Percentiles rank a stretch among this genome's conserved stretches.
phyloP scores from a whole-genome alignment of 2,329 filamentous ascomycete species.

The Arthrobotrys conoides region DNA sequence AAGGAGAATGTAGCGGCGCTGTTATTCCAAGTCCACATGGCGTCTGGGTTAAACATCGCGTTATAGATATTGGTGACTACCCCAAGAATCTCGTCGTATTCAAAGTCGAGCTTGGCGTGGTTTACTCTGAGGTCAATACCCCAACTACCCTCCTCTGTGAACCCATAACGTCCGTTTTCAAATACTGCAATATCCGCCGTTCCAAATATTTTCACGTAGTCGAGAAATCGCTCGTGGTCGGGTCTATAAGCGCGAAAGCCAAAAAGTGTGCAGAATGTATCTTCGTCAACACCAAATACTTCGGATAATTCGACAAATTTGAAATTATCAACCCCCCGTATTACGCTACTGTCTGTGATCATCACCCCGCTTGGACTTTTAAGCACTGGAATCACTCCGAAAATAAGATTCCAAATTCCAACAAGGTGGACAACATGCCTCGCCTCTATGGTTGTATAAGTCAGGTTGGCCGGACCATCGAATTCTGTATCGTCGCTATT shows the following conservation, averaged over 20 bases:
- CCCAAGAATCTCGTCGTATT: not conserved
- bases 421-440: not conserved
- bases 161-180: not conserved
- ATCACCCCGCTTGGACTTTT: not conserved
- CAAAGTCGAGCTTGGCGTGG: not conserved
- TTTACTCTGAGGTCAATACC: not conserved
- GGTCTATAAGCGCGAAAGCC: no score
- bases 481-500: not conserved
- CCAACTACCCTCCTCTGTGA: not conserved
- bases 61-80: not conserved
- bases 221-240: no score
- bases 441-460: not conserved
- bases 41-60: not conserved
- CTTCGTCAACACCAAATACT: not conserved
- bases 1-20: not conserved
- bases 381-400: not conserved
- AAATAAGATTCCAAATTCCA: not conserved
- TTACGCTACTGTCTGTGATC: not conserved
- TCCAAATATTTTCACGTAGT: not conserved
- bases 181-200: not conserved
- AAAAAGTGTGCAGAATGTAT: slow-evolving; percentile 4
- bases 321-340: no score
- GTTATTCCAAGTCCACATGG: not conserved
- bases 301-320: no score
- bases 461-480: not conserved